Conservation (phyloP, 2,329 filamentous ascomycete species). For the Dothistroma septosporum region DNA sequence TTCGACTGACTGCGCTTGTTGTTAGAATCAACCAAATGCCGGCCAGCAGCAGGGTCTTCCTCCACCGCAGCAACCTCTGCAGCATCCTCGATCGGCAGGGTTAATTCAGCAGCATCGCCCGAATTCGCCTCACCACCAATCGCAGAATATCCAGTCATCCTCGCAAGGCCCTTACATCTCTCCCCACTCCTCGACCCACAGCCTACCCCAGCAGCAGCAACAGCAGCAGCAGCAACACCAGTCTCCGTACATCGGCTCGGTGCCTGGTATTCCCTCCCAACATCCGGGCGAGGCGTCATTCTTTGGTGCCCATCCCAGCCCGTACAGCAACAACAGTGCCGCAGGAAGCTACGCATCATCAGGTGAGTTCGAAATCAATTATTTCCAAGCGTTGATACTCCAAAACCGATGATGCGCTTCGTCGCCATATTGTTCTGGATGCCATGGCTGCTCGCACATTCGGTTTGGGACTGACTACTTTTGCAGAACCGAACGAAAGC, state of each 20-base stretch:
- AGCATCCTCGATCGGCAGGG: constrained; percentile 67
- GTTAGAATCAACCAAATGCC: constrained; percentile 30
- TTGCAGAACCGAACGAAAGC: constrained; percentile 66
- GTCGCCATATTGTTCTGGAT: constrained; percentile 15
- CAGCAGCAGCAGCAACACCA: constrained; percentile 41
- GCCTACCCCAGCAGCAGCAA: constrained; percentile 40
- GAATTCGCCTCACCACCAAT: constrained; percentile 56
- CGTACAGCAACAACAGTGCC: constrained; percentile 77
- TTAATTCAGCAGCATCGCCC: constrained; percentile 66
- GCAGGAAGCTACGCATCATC: constrained; percentile 82
- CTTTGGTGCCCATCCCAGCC: constrained; percentile 74
- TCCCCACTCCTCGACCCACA: constrained; percentile 60
- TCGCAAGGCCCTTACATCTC: constrained; percentile 61
- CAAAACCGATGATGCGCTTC: constrained; percentile 18
- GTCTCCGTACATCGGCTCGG: constrained; percentile 63
- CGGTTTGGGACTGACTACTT: constrained; percentile 49
- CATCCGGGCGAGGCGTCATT: constrained; percentile 64
- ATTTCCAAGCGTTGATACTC: constrained; percentile 15
- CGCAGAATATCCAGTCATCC: constrained; percentile 56
- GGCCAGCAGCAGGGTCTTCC: constrained; percentile 63
- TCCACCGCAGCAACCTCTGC: constrained; percentile 57
- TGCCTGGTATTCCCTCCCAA: constrained; percentile 59
- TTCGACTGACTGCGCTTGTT: constrained; percentile 18
- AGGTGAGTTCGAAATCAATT: constrained; percentile 56
- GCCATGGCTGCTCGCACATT: constrained; percentile 21